Evolutionary conservation across 148 eudicot genomes (phyloP), one percentile per base, ranked within the genome.

Genomic region (Pharnaceum exiguum): DNA sequence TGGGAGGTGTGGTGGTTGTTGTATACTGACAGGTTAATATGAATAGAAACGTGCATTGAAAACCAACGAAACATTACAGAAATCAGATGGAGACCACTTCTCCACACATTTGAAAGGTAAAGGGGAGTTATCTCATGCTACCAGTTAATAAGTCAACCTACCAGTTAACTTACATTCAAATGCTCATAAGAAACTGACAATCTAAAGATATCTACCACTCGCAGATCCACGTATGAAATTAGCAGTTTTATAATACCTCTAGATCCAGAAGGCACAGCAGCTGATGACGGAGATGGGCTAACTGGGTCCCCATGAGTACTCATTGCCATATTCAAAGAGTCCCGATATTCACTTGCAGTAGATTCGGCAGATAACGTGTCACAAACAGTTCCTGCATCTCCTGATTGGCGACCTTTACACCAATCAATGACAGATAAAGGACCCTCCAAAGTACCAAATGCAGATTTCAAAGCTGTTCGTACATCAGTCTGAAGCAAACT

Each of bases 351-450:
- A 63, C 83, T 77, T 64, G 73, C 71, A 45, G 80, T 67, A 22
- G 89, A 87, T 71, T 93, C 96, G 21, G 84, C 75, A 65, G 95
- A 84, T 71, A 81, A 75, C 36, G 82, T 86, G 71, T 93, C 97
- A 65, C 71, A 68, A 27, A 52, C 19, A 15, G 43, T 62, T 74
- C 82, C 93, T 38, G 77, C 75, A 59, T 87, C 93, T 63, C 60
- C 71, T 33, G 86, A 79, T 61, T 71, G 89, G 68, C 86, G 82
- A 45, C 88, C 99, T 75, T 72, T 85, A 74, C 95, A 93, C 99
- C 99, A 93, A 78, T 88, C 96, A 43, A 63, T 79, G 46, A 83
- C 88, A 55, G 81, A 66, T 61, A 93, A 64, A 61, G 96, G 99
- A 49, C 99, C 99, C 71, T 93, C 96, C 64, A 71, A 75, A 76